phyloP scores from a whole-genome alignment of 306 rosid genomes.

The Prosopis cineraria region DNA sequence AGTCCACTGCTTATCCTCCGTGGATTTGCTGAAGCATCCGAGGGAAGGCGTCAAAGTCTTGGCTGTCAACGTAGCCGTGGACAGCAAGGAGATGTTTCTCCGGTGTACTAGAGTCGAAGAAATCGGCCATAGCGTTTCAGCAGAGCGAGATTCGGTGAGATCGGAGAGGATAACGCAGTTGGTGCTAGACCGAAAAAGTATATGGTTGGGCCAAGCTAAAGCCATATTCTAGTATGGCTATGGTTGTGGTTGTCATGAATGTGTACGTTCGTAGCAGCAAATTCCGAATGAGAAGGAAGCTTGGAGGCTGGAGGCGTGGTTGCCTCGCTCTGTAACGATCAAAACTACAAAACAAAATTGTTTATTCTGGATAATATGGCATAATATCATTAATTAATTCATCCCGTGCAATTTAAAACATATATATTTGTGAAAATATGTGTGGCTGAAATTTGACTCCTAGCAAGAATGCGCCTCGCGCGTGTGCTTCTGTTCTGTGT shows the following conservation, averaged over 20 bases:
- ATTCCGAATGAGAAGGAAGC: constrained; percentile 1
- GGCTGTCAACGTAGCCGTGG: constrained; percentile 32
- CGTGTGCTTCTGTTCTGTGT: not conserved
- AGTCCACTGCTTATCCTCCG: constrained; percentile 61
- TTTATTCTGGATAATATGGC: not conserved
- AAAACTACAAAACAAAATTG: constrained; percentile 20
- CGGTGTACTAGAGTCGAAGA: constrained; percentile 38
- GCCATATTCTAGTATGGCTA: constrained; percentile 53
- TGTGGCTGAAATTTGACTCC: constrained; percentile 3
- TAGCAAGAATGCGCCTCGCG: not conserved
- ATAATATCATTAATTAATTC: not conserved
- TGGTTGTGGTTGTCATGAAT: constrained; percentile 34
- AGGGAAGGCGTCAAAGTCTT: constrained; percentile 13
- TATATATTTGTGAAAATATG: not conserved
- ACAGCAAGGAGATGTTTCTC: constrained; percentile 31
- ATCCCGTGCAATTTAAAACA: not conserved
- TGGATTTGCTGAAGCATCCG: constrained; percentile 59
- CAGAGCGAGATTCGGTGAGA: constrained; percentile 33
- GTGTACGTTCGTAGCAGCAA: constrained; percentile 30
- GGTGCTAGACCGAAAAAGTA: constrained; percentile 51
- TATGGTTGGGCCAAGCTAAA: constrained; percentile 47
- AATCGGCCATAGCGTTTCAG: constrained; percentile 33
- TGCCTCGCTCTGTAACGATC: constrained; percentile 36
- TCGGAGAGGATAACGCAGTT: constrained; percentile 50
- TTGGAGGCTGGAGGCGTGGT: not conserved